Evolutionary conservation across 2,329 filamentous ascomycete genomes (phyloP).

Genomic region (Apiospora rasikravindrae): DNA sequence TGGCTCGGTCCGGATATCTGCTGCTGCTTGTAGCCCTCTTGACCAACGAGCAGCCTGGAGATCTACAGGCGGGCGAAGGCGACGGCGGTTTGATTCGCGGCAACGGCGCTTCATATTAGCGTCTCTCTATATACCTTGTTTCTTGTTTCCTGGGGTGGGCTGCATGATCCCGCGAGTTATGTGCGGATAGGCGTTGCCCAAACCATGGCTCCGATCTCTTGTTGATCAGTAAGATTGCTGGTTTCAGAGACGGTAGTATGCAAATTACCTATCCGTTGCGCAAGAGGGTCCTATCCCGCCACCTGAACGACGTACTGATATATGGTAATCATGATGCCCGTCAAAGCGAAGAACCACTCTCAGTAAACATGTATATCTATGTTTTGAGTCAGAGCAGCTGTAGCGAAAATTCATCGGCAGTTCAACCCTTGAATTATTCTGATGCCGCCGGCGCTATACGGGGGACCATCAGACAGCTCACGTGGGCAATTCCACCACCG

Average conservation of each 20-base stretch:
- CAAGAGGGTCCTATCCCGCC: not conserved
- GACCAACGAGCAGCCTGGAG: no score
- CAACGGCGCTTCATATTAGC: not conserved
- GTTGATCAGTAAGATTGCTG: not conserved
- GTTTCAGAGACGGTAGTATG: not conserved
- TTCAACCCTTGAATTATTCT: not conserved
- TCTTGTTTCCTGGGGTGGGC: not conserved
- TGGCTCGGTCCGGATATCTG: conserved; percentile 8
- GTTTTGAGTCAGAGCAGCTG: not conserved
- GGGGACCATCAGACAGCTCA: not conserved
- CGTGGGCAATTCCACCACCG: not conserved
- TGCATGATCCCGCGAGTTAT: not conserved
- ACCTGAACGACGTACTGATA: not conserved
- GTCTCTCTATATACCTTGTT: not conserved
- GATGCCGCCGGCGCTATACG: not conserved
- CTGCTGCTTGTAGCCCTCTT: not conserved
- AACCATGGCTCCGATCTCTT: not conserved
- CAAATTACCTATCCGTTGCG: not conserved
- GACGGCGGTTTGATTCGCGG: no score
- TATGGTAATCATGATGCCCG: not conserved
- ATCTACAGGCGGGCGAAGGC: no score
- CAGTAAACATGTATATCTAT: not conserved
- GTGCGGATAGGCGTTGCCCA: not conserved
- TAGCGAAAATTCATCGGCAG: not conserved
- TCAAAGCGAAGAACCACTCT: not conserved